Base-by-base conservation (phyloP, 768 basidiomycete genomes). In the Kwoniella mangroviensis region DNA sequence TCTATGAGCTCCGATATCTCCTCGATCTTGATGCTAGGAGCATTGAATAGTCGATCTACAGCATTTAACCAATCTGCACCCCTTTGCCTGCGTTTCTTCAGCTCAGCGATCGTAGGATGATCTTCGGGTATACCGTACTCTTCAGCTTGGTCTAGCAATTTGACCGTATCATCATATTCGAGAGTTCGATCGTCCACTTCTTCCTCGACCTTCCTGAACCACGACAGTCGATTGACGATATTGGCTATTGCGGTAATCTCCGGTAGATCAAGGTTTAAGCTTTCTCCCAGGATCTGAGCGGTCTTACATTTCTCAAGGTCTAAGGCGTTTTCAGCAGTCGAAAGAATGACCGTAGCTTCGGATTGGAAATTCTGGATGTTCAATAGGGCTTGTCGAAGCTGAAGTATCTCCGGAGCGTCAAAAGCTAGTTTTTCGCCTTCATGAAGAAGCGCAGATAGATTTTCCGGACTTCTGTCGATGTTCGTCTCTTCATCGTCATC, bases 361-460 rank as follows among this genome's bases (percentile, higher is more conserved):
- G 70, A 60, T 41, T 73, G 67, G 73, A 83, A 84, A 7, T 69
- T 68, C 6, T 70, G 43, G 67, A 81, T 81, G 10, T 73, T 63
- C 2, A 68, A 53, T 12, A 79, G 26, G 9, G 81, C 67, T 41
- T 79, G 75, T 22, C 79, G 72, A 12, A 84, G 68, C 49, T 80
- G 78, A 2, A 60, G 84, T 34, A 93, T 90, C 82, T 97, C 94
- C 4, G 88, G 87, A 56, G 89, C 88, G 70, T 96, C 93, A 75
- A 97, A 97, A 0, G 93, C 92, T 15, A 97, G 87, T 10, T 83
- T 85, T 65, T 92, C 89, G 5, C 91, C 92, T 76, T 94, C 90
- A 3, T 84, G 79, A 17, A 97, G 83, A 12, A 95, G 84, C 2
- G 85, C 84, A 73, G 90, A 88, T 10, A 96, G 86, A 71, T 92